phyloP scores from a whole-genome alignment of 495 filamentous ascomycete species.

The Penicillium tannophilum region DNA sequence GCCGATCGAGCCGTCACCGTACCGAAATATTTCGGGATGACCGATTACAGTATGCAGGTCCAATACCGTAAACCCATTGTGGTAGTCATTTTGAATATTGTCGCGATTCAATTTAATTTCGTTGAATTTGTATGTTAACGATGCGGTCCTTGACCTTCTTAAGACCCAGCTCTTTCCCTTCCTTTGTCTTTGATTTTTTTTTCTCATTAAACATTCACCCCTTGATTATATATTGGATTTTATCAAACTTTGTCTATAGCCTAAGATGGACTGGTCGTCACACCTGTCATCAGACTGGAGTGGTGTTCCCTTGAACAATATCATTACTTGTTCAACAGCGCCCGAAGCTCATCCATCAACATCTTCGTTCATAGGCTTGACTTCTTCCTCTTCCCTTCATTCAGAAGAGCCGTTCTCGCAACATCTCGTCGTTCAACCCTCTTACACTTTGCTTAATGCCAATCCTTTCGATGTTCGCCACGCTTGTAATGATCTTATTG shows the following conservation, averaged over 20 bases:
- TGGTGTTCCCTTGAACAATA: no score
- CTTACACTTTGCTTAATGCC: not conserved
- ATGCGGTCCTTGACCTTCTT: constrained; percentile 10
- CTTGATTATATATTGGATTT: not conserved
- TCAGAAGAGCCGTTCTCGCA: not conserved
- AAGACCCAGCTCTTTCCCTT: constrained; percentile 13
- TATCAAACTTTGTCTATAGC: no score
- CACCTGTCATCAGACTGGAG: no score
- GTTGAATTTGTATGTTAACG: constrained; percentile 5
- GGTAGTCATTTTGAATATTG: not conserved
- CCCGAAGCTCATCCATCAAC: not conserved
- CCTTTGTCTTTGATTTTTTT: constrained; percentile 4
- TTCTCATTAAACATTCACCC: constrained; percentile 22
- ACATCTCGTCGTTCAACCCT: not conserved
- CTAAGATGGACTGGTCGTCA: no score
- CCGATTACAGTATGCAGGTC: constrained; percentile 4
- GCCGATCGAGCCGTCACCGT: constrained; percentile 9
- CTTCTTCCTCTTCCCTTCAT: not conserved
- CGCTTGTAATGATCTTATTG: not conserved
- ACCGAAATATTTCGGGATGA: constrained; percentile 12
- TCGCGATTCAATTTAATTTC: no score
- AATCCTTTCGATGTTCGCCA: not conserved
- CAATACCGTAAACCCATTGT: no score
- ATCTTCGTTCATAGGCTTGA: not conserved
- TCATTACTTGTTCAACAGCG: not conserved